phyloP scores from a whole-genome alignment of 1,139 yeast genomes.

The Lodderomyces metapsilosis region DNA sequence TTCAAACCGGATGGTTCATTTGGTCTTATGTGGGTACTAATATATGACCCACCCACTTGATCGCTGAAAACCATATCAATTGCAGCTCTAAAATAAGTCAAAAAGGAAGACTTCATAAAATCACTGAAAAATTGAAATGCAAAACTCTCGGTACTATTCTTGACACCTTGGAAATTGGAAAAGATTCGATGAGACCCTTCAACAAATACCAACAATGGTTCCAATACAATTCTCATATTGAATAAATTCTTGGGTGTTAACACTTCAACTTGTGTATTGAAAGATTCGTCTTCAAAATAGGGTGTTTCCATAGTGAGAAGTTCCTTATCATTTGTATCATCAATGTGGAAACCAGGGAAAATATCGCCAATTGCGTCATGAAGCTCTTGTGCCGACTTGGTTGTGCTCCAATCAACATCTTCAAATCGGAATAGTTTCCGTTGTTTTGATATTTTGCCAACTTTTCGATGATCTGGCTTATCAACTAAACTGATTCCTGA shows the following conservation, averaged over 20 bases:
- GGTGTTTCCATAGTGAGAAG: constrained; percentile 32
- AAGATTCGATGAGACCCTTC: constrained; percentile 45
- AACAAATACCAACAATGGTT: constrained; percentile 56
- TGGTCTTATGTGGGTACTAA: constrained; percentile 8
- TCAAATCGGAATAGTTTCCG: constrained; percentile 48
- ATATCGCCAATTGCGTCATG: constrained; percentile 50
- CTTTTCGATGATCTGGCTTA: constrained; percentile 10
- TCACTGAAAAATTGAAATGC: constrained; percentile 54
- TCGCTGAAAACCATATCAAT: constrained; percentile 38
- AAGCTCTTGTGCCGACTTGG: constrained; percentile 42
- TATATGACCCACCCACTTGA: constrained; percentile 24
- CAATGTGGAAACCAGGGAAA: constrained; percentile 59
- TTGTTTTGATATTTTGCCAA: constrained; percentile 10
- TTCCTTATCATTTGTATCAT: constrained; percentile 17
- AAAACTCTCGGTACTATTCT: constrained; percentile 9
- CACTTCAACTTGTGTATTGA: constrained; percentile 57
- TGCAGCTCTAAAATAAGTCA: constrained; percentile 62
- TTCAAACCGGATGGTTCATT: constrained; percentile 18
- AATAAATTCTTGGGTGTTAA: constrained; percentile 75
- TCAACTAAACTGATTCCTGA: constrained; percentile 3
- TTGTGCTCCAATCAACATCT: constrained; percentile 36
- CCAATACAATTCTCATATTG: constrained; percentile 75
- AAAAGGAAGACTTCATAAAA: constrained; percentile 63
- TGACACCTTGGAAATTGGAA: constrained; percentile 15
- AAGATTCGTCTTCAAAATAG: constrained; percentile 58